Evolutionary conservation across 805 yeast genomes (phyloP).

Genomic region (Torulaspora franciscae): DNA sequence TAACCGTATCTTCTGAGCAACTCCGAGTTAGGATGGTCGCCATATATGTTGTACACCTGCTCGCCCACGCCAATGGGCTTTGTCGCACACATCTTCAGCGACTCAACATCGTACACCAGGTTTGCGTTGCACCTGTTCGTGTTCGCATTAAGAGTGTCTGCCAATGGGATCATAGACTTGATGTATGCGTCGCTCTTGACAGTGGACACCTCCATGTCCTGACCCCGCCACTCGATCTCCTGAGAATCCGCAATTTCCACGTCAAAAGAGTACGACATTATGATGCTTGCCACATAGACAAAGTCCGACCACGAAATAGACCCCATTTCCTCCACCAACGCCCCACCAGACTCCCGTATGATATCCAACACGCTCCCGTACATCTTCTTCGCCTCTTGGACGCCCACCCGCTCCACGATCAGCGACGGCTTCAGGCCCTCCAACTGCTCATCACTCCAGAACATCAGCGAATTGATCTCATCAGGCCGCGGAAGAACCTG

Average conservation of each 20-base stretch:
- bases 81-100: constrained; percentile 67
- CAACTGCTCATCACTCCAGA: constrained; percentile 67
- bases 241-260: constrained; percentile 44
- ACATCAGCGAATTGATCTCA: constrained; percentile 64
- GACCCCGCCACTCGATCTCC: constrained; percentile 30
- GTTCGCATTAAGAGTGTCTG: constrained; percentile 87
- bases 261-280: constrained; percentile 90
- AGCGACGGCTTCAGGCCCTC: constrained; percentile 60
- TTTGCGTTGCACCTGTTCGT: constrained; percentile 72
- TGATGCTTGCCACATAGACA: constrained; percentile 67
- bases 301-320: constrained; percentile 52
- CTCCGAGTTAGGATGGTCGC: constrained; percentile 89
- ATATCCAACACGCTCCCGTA: constrained; percentile 38
- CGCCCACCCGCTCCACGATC: constrained; percentile 67
- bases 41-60: constrained; percentile 84
- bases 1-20: constrained; percentile 87
- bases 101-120: constrained; percentile 45
- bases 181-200: constrained; percentile 40
- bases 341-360: constrained; percentile 26
- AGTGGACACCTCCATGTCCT: constrained; percentile 32
- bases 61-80: constrained; percentile 55
- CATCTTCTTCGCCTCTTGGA: constrained; percentile 57
- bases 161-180: constrained; percentile 90
- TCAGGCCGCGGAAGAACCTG: constrained; percentile 55
- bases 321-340: constrained; percentile 25